Evolutionary conservation across 2,329 filamentous ascomycete species (phyloP), one percentile per base, ranked within the genome.

Genomic region (Chaetomium sp.): DNA sequence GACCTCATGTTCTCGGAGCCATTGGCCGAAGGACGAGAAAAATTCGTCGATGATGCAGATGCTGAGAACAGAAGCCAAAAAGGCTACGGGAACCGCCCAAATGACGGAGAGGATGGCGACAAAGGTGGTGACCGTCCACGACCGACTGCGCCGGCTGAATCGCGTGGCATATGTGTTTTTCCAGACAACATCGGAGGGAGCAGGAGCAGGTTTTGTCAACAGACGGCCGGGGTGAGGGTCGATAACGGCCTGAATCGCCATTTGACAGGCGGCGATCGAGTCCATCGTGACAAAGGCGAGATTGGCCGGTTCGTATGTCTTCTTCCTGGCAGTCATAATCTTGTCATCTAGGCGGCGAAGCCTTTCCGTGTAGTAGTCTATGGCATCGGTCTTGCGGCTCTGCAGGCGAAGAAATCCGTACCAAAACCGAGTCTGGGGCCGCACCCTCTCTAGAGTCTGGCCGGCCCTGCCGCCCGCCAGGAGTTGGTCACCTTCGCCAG

Each of bases 211-310:
- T 57, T 90, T 91, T 7, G 92, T 91, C 53, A 96, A 76, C 5
- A 99, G 79, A 58, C 88, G 87, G 56, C 91, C 86, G 0, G 95
- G 94, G 9, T 88, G 86, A 3, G 94, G 91, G 67, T 97, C 92
- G 52, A 99, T 84, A 9, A 95, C 86, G 4, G 94, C 91, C 71
- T 99, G 94, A 44, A 96, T 89, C 32, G 91, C 89, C 91, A 97
- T 96, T 74, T 99, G 94, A 63, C 83, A 86, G 36, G 91, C 87
- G 11, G 91, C 89, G 49, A 96, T 94, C 3, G 90, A 94, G 73
- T 96, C 89, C 90, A 99, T 95, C 0, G 94, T 97, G 41, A 99
- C 89, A 70, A 99, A 96, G 1, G 95, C 95, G 58, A 95, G 80
- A 49, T 92, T 87, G 0, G 86, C 91, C 0, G 94, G 79, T 5